These are phyloP conservation scores for Boletus rufocinnamomeus DNA, from an alignment of 768 basidiomycete species.

Conservation along the genomic window DNA sequence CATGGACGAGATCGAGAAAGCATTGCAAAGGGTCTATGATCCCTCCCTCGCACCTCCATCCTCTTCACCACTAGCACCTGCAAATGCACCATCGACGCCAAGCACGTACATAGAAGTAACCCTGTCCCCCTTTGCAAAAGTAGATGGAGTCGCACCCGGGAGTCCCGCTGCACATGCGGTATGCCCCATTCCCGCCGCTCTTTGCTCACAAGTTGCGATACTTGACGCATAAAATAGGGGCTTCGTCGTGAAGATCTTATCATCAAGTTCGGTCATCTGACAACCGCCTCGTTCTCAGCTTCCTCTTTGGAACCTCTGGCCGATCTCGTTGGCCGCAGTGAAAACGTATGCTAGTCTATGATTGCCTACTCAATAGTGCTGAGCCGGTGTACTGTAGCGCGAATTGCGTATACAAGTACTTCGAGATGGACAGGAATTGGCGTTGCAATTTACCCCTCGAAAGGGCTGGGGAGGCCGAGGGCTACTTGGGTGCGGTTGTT, in stretches of 20 bases:
- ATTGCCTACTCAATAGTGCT: background rate
- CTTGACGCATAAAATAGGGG: slow-evolving; percentile 46
- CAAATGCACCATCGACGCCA: slow-evolving; percentile 28
- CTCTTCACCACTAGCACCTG: slow-evolving; percentile 17
- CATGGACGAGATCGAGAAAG: slow-evolving; percentile 65
- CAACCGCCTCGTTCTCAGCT: slow-evolving; percentile 50
- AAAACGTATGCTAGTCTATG: slow-evolving; percentile 59
- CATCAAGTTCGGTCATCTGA: slow-evolving; percentile 70
- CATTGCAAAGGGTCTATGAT: slow-evolving; percentile 70
- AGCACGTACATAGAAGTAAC: slow-evolving; percentile 16
- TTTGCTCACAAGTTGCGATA: background rate
- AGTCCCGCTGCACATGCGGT: slow-evolving; percentile 88
- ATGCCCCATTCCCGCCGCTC: slow-evolving; percentile 25
- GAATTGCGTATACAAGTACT: slow-evolving; percentile 59
- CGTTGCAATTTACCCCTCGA: slow-evolving; percentile 63
- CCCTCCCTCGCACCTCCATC: slow-evolving; percentile 28
- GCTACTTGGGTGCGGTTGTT: slow-evolving; percentile 66
- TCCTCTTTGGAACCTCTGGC: slow-evolving; percentile 69
- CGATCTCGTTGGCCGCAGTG: slow-evolving; percentile 69
- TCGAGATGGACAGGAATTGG: slow-evolving; percentile 47
- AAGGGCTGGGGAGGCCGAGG: slow-evolving; percentile 89
- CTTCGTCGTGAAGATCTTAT: slow-evolving; percentile 70
- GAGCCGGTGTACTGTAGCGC: slow-evolving; percentile 42
- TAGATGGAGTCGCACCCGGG: slow-evolving; percentile 75
- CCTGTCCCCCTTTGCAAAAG: slow-evolving; percentile 68